These are phyloP conservation scores for Psilocybe sp. DNA, from an alignment of 768 basidiomycete genomes.

Conservation along the genomic window DNA sequence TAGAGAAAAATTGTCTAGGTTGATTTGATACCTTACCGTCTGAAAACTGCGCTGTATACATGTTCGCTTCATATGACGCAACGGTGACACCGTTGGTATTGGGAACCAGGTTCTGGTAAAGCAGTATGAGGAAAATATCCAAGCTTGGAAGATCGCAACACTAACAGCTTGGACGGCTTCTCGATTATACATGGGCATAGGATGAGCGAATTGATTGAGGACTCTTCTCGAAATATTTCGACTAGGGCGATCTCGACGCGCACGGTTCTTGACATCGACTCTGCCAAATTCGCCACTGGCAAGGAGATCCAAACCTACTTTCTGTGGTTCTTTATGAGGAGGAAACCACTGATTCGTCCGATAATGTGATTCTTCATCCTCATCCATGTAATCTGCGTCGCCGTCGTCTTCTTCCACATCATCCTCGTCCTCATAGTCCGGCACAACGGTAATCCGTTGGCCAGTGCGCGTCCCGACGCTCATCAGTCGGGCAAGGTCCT, in stretches of 20 bases:
- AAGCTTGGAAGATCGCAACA: constrained; percentile 5
- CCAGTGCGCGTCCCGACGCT: constrained; percentile 20
- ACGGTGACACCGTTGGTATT: constrained; percentile 82
- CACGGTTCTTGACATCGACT: constrained; percentile 47
- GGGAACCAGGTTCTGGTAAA: constrained; percentile 63
- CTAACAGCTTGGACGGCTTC: constrained; percentile 60
- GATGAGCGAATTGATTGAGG: constrained; percentile 35
- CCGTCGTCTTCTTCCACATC: constrained; percentile 28
- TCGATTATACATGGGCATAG: constrained; percentile 32
- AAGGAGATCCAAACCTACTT: constrained; percentile 62
- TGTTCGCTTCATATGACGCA: constrained; percentile 65
- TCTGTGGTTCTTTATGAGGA: constrained; percentile 54
- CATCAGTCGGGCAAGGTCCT: constrained; percentile 29
- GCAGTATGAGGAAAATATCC: not conserved
- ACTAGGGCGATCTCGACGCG: constrained; percentile 28
- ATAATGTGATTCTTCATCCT: constrained; percentile 27
- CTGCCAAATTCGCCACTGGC: constrained; percentile 80
- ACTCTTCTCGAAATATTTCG: constrained; percentile 50
- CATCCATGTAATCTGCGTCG: constrained; percentile 24
- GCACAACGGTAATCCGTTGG: constrained; percentile 22
- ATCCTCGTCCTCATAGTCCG: constrained; percentile 34
- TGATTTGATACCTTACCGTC: constrained; percentile 40
- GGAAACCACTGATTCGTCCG: constrained; percentile 23
- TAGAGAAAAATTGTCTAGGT: not conserved
- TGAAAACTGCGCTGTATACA: constrained; percentile 86